Evolutionary conservation across 1,284 basidiomycete species (phyloP).

Genomic region (Schizophyllum commune): DNA sequence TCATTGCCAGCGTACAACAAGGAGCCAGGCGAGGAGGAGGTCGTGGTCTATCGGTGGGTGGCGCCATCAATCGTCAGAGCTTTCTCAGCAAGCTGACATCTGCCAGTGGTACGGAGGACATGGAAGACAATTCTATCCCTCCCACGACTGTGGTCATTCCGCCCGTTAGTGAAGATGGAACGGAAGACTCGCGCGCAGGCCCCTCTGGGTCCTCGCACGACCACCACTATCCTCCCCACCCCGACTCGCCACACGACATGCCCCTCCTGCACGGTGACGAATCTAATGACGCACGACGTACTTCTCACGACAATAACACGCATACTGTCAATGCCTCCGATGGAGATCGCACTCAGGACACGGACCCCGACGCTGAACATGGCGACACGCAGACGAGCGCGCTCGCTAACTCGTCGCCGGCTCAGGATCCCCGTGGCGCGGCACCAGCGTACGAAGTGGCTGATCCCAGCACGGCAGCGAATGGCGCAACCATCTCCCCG

Average conservation of each 20-base stretch:
- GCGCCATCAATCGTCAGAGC: neutral
- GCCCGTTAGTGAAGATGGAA: slow-evolving; percentile 19
- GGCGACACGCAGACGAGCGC: neutral
- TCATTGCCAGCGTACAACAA: slow-evolving; percentile 71
- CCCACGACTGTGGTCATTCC: slow-evolving; percentile 25
- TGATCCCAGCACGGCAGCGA: slow-evolving; percentile 14
- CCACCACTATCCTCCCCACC: slow-evolving; percentile 23
- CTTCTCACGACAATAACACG: slow-evolving; percentile 10
- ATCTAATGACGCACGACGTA: slow-evolving; percentile 13
- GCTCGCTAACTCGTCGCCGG: slow-evolving; percentile 13
- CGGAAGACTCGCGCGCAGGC: slow-evolving; percentile 24
- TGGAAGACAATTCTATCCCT: slow-evolving; percentile 34
- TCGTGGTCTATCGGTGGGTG: slow-evolving; percentile 61
- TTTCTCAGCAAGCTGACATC: neutral
- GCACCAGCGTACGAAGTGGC: slow-evolving; percentile 62
- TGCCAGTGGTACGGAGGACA: slow-evolving; percentile 30
- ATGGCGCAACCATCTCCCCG: slow-evolving; percentile 8
- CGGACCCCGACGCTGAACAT: too few relatives aligned
- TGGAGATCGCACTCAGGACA: neutral
- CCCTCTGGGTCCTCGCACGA: slow-evolving; percentile 15
- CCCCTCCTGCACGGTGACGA: slow-evolving; percentile 27
- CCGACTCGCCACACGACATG: slow-evolving; percentile 23
- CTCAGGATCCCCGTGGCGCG: slow-evolving; percentile 39
- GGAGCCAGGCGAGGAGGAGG: slow-evolving; percentile 70
- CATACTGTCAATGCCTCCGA: slow-evolving; percentile 6